phyloP scores from a whole-genome alignment of 805 yeast genomes.

The Priceomyces melissophilus region DNA sequence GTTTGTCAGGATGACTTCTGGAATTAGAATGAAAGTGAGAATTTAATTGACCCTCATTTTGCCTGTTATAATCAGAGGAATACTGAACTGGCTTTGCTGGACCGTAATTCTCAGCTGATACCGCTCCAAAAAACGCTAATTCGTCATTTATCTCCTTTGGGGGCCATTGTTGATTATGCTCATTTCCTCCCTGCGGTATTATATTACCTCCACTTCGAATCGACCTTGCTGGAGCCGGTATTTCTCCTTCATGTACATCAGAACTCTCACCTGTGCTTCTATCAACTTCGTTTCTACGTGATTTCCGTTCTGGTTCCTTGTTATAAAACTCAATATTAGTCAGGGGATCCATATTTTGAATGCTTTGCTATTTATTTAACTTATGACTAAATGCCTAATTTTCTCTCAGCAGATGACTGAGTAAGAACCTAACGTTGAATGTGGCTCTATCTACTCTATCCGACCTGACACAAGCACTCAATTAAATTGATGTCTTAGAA shows the following conservation, averaged over 20 bases:
- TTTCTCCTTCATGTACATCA: no score
- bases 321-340: constrained; percentile 9
- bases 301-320: constrained; percentile 4
- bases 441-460: not conserved
- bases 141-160: not conserved
- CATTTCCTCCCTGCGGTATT: constrained; percentile 13
- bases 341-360: constrained; percentile 9
- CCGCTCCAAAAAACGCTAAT: not conserved
- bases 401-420: not conserved
- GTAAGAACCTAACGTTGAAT: not conserved
- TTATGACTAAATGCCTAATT: no score
- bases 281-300: constrained; percentile 1
- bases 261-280: no score
- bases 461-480: not conserved
- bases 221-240: constrained; percentile 71
- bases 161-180: constrained; percentile 6
- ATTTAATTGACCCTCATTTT: not conserved
- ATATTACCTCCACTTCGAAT: constrained; percentile 52
- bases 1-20: constrained; percentile 3
- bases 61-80: not conserved
- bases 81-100: no score
- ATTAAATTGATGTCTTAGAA: constrained; percentile 1
- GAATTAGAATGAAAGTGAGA: not conserved
- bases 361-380: no score
- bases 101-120: not conserved